These are phyloP conservation scores for Trypanosoma scelopori DNA, from an alignment of 208 protist species.

Conservation along the genomic window DNA sequence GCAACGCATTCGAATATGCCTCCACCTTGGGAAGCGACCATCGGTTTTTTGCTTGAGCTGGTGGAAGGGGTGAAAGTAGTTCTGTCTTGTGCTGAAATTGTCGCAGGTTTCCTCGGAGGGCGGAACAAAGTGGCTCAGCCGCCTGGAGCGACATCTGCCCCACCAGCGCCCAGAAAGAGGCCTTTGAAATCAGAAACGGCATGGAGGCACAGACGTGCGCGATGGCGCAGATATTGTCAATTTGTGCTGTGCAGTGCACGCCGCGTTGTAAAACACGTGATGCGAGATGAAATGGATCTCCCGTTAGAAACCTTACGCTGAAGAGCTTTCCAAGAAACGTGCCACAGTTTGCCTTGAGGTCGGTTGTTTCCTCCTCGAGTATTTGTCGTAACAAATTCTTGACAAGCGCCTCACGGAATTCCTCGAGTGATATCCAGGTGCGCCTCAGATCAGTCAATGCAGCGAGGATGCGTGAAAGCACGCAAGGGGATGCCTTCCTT, in stretches of 20 bases:
- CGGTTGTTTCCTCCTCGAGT: constrained; percentile 33
- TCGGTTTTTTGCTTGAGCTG: background rate
- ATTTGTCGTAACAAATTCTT: constrained; percentile 52
- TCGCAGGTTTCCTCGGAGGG: constrained; percentile 60
- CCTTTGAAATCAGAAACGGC: constrained; percentile 52
- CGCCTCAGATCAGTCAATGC: constrained; percentile 35
- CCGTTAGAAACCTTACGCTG: constrained; percentile 41
- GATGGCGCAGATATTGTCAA: constrained; percentile 76
- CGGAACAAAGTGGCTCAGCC: constrained; percentile 27
- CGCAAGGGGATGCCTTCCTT: constrained; percentile 34
- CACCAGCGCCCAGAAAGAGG: constrained; percentile 75
- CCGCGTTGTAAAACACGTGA: constrained; percentile 60
- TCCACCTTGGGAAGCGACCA: background rate
- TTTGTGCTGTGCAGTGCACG: constrained; percentile 37
- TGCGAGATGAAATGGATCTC: constrained; percentile 78
- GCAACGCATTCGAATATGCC: background rate
- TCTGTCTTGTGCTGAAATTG: constrained; percentile 40
- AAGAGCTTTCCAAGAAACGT: constrained; percentile 61
- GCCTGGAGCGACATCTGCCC: constrained; percentile 37
- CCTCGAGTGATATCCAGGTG: constrained; percentile 29
- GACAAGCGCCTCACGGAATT: constrained; percentile 68
- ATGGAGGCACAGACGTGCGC: constrained; percentile 59
- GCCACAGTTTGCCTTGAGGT: constrained; percentile 53
- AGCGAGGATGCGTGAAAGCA: constrained; percentile 42
- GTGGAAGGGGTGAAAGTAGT: constrained; percentile 3